These are phyloP conservation scores for Metschnikowia orientalis DNA, from an alignment of 805 yeast genomes.

Conservation along the genomic window DNA sequence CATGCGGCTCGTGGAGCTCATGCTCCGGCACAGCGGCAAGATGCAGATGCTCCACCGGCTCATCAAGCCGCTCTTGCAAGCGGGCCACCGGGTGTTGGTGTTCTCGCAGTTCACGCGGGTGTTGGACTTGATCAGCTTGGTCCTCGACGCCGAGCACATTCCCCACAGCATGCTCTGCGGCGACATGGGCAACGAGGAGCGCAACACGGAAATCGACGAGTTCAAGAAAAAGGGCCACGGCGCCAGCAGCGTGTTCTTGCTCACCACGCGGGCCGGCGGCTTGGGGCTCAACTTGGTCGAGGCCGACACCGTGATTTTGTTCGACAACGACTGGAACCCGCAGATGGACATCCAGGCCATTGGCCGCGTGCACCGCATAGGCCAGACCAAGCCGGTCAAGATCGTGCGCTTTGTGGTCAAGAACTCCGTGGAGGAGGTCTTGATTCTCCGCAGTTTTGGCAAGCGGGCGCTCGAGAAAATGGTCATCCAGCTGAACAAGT, in stretches of 20 bases:
- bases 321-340: conserved; percentile 97
- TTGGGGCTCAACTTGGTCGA: conserved; percentile 80
- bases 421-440: conserved; percentile 78
- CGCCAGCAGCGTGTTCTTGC: conserved; percentile 50
- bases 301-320: conserved; percentile 86
- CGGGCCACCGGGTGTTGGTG: conserved; percentile 67
- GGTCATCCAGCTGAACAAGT: conserved; percentile 46
- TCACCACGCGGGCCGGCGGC: conserved; percentile 94
- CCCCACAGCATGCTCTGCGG: conserved; percentile 72
- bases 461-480: conserved; percentile 75
- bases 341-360: conserved; percentile 95
- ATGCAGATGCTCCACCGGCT: conserved; percentile 65
- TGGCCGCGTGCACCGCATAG: conserved; percentile 92
- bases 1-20: conserved; percentile 24
- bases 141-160: conserved; percentile 50
- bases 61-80: conserved; percentile 43
- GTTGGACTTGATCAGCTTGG: conserved; percentile 78
- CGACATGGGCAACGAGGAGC: conserved; percentile 54
- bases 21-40: conserved; percentile 65
- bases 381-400: conserved; percentile 80
- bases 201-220: conserved; percentile 57
- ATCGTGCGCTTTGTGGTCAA: conserved; percentile 73
- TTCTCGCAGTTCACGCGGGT: conserved; percentile 84
- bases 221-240: conserved; percentile 35
- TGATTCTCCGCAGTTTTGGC: conserved; percentile 72